Conservation (phyloP, 2,329 filamentous ascomycete species). For the Talaromyces piceae region DNA sequence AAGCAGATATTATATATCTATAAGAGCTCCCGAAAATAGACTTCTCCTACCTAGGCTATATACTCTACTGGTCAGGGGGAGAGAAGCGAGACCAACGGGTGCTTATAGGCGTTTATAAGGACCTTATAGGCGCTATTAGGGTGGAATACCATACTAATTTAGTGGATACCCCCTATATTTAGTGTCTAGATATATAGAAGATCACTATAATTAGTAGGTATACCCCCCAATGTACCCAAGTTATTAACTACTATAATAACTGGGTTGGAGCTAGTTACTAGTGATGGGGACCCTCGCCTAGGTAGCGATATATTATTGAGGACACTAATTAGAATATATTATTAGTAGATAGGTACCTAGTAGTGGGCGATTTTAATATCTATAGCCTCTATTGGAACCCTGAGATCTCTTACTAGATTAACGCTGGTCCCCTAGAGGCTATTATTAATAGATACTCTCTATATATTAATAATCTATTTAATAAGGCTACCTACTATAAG, state of each 20-base stretch:
- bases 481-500: background rate
- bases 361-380: no score
- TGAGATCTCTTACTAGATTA: background rate
- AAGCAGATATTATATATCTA: no score
- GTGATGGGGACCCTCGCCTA: background rate
- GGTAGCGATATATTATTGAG: background rate
- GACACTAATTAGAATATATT: background rate
- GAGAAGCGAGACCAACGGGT: background rate
- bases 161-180: background rate
- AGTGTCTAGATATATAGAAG: background rate
- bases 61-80: no score
- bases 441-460: background rate
- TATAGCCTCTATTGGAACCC: background rate
- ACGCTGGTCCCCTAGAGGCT: background rate
- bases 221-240: no score
- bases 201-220: background rate
- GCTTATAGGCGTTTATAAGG: background rate
- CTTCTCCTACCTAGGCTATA: no score
- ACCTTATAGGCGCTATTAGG: background rate
- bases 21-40: no score
- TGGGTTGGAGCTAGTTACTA: no score
- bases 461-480: background rate
- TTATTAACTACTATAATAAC: no score
- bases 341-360: no score
- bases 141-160: background rate